Base-by-base conservation (phyloP, 441 rosid species). In the Brassica balearica region DNA sequence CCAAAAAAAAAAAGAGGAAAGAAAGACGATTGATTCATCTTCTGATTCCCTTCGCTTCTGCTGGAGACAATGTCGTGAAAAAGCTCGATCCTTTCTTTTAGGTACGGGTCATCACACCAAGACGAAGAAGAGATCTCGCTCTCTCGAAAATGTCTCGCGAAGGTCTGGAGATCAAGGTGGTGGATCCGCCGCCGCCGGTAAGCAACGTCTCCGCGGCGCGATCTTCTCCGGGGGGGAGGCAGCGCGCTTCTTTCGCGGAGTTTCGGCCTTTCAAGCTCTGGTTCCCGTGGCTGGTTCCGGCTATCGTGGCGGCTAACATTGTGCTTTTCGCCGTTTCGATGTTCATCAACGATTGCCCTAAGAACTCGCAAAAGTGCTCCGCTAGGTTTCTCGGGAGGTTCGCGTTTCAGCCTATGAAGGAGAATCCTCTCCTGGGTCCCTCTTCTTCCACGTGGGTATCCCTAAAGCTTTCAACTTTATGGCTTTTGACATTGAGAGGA, bases 401-500 rank as follows among this genome's bases (percentile, higher is more conserved):
- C 77, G 84, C 96, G 1, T 95, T 95, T 77, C 95, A 93, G 71
- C 88, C 93, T 15, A 70, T 93, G 71, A 92, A 91, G 76, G 92
- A 89, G 72, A 95, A 95, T 73, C 98, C 97, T 70, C 97, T 95
- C 59, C 90, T 95, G 55, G 99, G 99, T 9, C 99, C 99, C 69
- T 88, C 99, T 68, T 77, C 97, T 60, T 1, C 73, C 7, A 84
- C 98, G 99, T 95, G 72, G 84, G 97, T 67, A 14, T 20, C 83
- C 59, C 32, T 5, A 71, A 76, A 68, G 69, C 53, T 65, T 11
- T 17, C 62, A 15, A 63, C 66, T 55, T 68, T 53, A 9, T n/a
- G n/a, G 0, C n/a, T 11, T 6, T 68, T 59, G 7, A 0, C 22
- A 22, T 67, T 43, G 15, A 48, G 43, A 68, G 34, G 27, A 12